Percentiles rank a stretch among this genome's conserved stretches.
phyloP scores from a whole-genome alignment of 129 eudicot genomes.

The Cynara cardunculus region DNA sequence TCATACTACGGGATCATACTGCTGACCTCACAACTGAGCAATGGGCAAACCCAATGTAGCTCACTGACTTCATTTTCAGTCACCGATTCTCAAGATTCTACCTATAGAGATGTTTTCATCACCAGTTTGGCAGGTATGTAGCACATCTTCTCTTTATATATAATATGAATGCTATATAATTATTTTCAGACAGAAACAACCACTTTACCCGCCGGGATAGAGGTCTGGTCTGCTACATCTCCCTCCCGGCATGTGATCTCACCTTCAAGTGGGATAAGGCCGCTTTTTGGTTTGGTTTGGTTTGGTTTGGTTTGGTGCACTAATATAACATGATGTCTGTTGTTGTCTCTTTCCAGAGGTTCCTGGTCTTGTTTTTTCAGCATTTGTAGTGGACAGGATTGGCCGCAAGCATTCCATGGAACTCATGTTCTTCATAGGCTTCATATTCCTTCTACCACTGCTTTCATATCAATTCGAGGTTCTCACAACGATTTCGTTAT shows the following conservation, averaged over 20 bases:
- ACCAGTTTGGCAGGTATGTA: conserved; percentile 61
- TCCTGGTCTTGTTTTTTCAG: conserved; percentile 57
- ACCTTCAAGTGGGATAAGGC: neutral
- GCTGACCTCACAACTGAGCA: conserved; percentile 56
- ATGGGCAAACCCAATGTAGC: conserved; percentile 35
- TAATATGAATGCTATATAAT: neutral
- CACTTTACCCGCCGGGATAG: too few relatives aligned
- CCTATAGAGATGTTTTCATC: conserved; percentile 53
- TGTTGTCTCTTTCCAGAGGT: conserved; percentile 39
- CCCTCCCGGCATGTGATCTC: too few relatives aligned
- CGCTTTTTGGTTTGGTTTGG: neutral
- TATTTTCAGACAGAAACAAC: neutral
- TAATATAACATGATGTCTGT: neutral
- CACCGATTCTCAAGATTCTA: conserved; percentile 26
- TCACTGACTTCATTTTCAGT: conserved; percentile 7
- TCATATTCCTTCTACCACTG: conserved; percentile 56
- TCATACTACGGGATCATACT: conserved; percentile 62
- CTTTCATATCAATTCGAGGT: conserved; percentile 34
- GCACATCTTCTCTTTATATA: neutral
- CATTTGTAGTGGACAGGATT: conserved; percentile 49
- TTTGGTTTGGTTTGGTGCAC: neutral
- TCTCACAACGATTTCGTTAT: conserved; percentile 38
- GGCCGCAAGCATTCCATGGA: conserved; percentile 68
- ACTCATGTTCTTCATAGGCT: conserved; percentile 47
- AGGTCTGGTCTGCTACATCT: too few relatives aligned